Evolutionary conservation across 2,329 filamentous ascomycete species (phyloP).

Genomic region (Biscogniauxia sp.): DNA sequence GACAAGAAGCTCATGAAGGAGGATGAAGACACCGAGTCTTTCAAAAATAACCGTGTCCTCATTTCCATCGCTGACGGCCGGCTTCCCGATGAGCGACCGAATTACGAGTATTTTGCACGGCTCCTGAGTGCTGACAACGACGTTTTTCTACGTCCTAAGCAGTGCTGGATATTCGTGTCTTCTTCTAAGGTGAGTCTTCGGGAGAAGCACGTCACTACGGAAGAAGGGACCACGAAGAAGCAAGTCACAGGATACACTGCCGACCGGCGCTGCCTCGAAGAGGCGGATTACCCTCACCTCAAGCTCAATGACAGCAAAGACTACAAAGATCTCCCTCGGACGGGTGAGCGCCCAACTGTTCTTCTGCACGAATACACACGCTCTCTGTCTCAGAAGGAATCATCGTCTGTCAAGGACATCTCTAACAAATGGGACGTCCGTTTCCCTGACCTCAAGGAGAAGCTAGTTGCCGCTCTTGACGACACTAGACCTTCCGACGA

Average conservation of each 20-base stretch:
- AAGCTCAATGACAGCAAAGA: conserved; percentile 54
- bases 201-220: conserved; percentile 37
- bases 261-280: conserved; percentile 27
- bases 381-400: conserved; percentile 52
- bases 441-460: conserved; percentile 55
- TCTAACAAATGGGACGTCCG: conserved; percentile 55
- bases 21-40: conserved; percentile 48
- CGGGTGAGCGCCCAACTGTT: conserved; percentile 45
- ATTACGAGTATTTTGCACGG: conserved; percentile 61
- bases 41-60: conserved; percentile 65
- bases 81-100: conserved; percentile 57
- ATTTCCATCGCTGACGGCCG: conserved; percentile 57
- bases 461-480: conserved; percentile 47
- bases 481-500: conserved; percentile 39
- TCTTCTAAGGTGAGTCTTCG: conserved; percentile 51
- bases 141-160: conserved; percentile 55
- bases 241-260: conserved; percentile 24
- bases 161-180: conserved; percentile 59
- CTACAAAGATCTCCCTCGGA: conserved; percentile 44
- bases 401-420: conserved; percentile 53
- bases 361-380: conserved; percentile 60
- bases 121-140: conserved; percentile 53
- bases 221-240: conserved; percentile 29
- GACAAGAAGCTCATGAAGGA: conserved; percentile 36
- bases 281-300: conserved; percentile 51